Evolutionary conservation across 305 asterid genomes (phyloP), one percentile per base, ranked within the genome.

Genomic region (Fraxinus greggii): DNA sequence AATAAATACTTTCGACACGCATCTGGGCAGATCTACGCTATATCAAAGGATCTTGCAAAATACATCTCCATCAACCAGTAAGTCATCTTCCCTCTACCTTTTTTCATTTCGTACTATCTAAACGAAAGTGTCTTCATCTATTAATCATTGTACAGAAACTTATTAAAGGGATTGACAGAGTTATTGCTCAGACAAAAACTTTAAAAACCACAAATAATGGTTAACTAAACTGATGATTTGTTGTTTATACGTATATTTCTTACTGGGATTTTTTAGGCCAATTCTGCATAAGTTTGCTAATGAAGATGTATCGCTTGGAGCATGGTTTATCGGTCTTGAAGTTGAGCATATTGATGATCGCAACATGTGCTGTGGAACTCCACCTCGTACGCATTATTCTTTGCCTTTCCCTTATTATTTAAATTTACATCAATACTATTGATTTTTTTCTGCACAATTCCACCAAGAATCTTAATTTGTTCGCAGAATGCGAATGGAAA

Each of bases 401-500:
- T 75, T 79, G 33, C 0, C 67, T 1, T 76, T 31, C 56, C 24
- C 75, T 13, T 69, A 29, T 13, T 28, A 31, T 15, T 69, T 31
- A 69, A 69, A 69, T 69, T 10, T 12, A 29, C 75, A 4, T 28
- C 0, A 1, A 29, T 29, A 23, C 10, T 69, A 21, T 29, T 5
- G 9, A 28, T 13, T 15, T 69, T 69, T 69, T 69, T 69, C 24
- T 29, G 36, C 21, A 0, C 38, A 40, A 32, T 36, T 51, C 17
- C 3, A 8, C 76, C 3, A 65, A 77, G 70, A 36, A 72, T 73
- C 38, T 51, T 72, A 7, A 56, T 13, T 72, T 69, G 70, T 32
- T 21, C 83, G 80, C 89, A 90, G 93, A 91, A n/a, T 91, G 93
- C 28, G 89, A 89, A 75, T 81, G 83, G 90, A 89, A 75, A 78